Base-by-base conservation (phyloP, 305 asterid genomes). In the Fraxinus ornus region DNA sequence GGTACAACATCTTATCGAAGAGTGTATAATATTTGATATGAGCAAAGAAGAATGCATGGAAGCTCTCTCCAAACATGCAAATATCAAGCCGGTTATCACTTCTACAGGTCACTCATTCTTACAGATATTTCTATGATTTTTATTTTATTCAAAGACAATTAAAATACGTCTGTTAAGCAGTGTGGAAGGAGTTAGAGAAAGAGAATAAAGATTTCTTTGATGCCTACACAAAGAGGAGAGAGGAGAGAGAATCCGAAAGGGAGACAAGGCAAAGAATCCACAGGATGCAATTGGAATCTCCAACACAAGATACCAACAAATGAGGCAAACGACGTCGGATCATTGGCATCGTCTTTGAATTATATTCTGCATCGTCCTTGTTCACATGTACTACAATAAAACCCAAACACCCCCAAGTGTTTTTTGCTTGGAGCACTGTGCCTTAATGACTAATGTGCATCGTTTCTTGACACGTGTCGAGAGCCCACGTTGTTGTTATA, bases 11-110 rank as follows among this genome's bases (percentile, higher is more conserved):
- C 86, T 95, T 15, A 95, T 95, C 19, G 98, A 95, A 87, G 97
- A 92, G 97, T 95, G 98, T 86, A 84, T 93, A 70, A 21, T 93
- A 15, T 91, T 93, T 86, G 89, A 92, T 39, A 88, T 94, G 98
- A 89, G 91, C 89, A 94, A 85, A 88, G 98, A 94, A 82, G 98
- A 94, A 79, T 93, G 97, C 94, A 90, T 94, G 97, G 97, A 95
- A 85, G 97, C 98, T 76, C 97, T 95, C 76, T 88, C 93, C 22
- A 92, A 94, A 84, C 95, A 92, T 91, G 98, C 98, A 91, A 88
- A 91, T 72, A 92, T 95, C 81, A 85, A 88, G 68, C 98, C 98
- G 3, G 88, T 95, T 74, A 94, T 95, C 80, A 95, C 98, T 24
- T 84, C 97, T 12, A 95, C 98, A 28, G 98, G 98, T 93, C 70